These are phyloP conservation scores for Calonectria ilicicola DNA, from an alignment of 2,329 filamentous ascomycete species.

Conservation along the genomic window DNA sequence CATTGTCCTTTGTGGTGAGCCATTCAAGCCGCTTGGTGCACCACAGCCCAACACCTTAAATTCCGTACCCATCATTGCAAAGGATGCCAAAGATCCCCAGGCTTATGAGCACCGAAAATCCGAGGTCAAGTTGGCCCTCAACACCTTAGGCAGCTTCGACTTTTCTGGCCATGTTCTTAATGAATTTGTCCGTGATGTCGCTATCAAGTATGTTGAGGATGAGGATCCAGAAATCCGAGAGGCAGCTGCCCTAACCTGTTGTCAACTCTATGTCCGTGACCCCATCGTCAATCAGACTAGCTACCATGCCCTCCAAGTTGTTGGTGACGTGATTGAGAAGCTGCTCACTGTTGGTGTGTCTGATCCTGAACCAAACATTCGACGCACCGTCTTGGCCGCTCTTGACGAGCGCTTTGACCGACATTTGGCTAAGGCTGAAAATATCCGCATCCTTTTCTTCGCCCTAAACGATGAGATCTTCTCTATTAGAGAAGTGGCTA, in stretches of 20 bases:
- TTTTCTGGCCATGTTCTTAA: conserved; percentile 94
- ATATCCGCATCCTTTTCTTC: conserved; percentile 94
- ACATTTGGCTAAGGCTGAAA: conserved; percentile 97
- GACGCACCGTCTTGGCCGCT: conserved; percentile 87
- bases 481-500: conserved; percentile 90
- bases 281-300: conserved; percentile 98
- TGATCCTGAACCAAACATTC: conserved; percentile 89
- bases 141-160: conserved; percentile 97
- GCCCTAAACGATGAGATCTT: conserved; percentile 97
- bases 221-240: conserved; percentile 94
- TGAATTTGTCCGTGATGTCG: conserved; percentile 98
- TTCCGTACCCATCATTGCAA: conserved; percentile 84
- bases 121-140: conserved; percentile 92
- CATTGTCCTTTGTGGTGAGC: conserved; percentile 89
- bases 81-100: conserved; percentile 86
- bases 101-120: conserved; percentile 84
- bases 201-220: conserved; percentile 97
- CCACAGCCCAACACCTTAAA: conserved; percentile 85
- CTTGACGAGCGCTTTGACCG: conserved; percentile 95
- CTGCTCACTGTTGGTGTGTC: conserved; percentile 94
- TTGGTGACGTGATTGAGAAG: conserved; percentile 97
- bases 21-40: conserved; percentile 92
- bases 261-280: conserved; percentile 95
- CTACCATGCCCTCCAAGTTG: conserved; percentile 95
- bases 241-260: conserved; percentile 95